A percentile compares a stretch with the other conserved stretches of the same genome.
Conservation (phyloP, 2,329 filamentous ascomycete species). For the Colletotrichum trifolii region DNA sequence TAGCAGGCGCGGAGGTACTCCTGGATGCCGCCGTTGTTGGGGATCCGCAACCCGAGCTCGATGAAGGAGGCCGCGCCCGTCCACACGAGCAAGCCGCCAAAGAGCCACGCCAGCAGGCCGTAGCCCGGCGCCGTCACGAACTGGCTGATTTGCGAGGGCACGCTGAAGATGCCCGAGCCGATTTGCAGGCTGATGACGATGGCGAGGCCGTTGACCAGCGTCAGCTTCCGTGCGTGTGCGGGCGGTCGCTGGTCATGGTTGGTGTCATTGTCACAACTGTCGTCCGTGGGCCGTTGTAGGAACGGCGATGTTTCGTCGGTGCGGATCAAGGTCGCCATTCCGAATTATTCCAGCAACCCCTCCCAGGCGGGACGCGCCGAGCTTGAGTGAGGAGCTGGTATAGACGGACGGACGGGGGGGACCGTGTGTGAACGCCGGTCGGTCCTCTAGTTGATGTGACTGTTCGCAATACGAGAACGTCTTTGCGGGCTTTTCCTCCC, state of each 20-base stretch:
- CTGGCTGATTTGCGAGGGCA: slow-evolving; percentile 54
- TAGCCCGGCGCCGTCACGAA: slow-evolving; percentile 55
- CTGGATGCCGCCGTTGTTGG: slow-evolving; percentile 58
- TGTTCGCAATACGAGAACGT: too few species aligned
- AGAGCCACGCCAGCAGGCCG: slow-evolving; percentile 54
- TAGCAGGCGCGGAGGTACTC: slow-evolving; percentile 55
- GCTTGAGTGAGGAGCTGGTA: not conserved
- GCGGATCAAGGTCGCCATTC: slow-evolving; percentile 27
- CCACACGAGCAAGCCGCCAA: slow-evolving; percentile 58
- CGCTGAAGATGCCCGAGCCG: slow-evolving; percentile 59
- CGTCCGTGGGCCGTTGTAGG: slow-evolving; percentile 23
- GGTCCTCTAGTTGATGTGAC: not conserved
- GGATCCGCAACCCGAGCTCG: slow-evolving; percentile 57
- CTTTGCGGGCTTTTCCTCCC: too few species aligned
- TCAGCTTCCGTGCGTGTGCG: slow-evolving; percentile 36
- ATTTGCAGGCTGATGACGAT: slow-evolving; percentile 60
- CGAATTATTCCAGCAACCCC: not conserved
- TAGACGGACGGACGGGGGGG: too few species aligned
- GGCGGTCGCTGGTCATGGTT: slow-evolving; percentile 8
- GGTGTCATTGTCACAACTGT: slow-evolving; percentile 7
- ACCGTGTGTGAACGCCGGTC: too few species aligned
- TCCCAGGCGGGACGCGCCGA: slow-evolving; percentile 5
- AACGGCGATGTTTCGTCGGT: slow-evolving; percentile 34
- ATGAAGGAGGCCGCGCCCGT: slow-evolving; percentile 59
- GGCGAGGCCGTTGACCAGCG: slow-evolving; percentile 48